phyloP scores from a whole-genome alignment of 208 protist species.

The Wallacemonas sp. region DNA sequence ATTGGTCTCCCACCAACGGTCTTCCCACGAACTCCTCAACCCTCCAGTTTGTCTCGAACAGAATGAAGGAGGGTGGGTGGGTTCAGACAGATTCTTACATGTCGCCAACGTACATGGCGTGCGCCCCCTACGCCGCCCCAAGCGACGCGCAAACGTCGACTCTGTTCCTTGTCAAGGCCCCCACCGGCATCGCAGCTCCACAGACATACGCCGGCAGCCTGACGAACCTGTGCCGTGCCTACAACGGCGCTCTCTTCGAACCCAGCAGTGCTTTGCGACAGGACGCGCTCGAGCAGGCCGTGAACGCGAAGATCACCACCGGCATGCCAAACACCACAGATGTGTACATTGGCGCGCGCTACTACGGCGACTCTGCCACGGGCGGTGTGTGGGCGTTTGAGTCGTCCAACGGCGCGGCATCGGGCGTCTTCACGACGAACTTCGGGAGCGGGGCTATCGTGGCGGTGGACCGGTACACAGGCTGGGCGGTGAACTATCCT shows the following conservation, averaged over 20 bases:
- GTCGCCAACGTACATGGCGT: background rate
- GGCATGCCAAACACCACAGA: background rate
- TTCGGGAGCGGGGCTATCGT: background rate
- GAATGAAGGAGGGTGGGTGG: background rate
- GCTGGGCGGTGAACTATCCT: background rate
- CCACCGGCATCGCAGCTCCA: background rate
- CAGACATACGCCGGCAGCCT: conserved; percentile 1
- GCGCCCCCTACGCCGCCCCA: background rate
- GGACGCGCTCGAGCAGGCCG: background rate
- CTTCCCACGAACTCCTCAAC: background rate
- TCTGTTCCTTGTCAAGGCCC: background rate
- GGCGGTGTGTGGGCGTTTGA: background rate
- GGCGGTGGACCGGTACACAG: background rate
- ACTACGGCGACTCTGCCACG: background rate
- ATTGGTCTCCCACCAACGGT: no score
- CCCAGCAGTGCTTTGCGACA: background rate
- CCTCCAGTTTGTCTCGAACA: background rate
- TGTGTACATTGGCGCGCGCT: conserved; percentile 2
- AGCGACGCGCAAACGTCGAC: background rate
- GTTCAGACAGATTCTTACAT: background rate
- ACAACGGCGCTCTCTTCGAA: background rate
- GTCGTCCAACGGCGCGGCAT: background rate
- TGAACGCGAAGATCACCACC: background rate
- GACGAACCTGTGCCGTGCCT: background rate
- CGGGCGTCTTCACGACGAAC: conserved; percentile 8